These are phyloP conservation scores for Colletotrichum navitas DNA, from an alignment of 2,329 filamentous ascomycete genomes.

Conservation along the genomic window DNA sequence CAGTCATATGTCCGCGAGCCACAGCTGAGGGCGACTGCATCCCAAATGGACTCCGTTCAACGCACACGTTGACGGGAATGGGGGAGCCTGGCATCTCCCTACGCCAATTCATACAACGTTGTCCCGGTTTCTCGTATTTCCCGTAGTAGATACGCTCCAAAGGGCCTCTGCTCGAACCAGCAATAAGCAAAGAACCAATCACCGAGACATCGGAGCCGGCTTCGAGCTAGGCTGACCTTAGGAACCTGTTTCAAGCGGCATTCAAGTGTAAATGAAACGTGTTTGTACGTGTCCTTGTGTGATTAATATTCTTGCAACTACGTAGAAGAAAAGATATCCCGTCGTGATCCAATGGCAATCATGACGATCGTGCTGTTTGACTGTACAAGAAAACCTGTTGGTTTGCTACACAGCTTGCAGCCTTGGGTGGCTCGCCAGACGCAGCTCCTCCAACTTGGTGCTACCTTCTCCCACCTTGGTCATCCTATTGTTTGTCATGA, in stretches of 20 bases:
- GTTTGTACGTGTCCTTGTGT: conserved; percentile 18
- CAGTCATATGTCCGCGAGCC: background rate
- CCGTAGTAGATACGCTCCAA: too few relatives aligned
- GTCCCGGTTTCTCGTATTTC: background rate
- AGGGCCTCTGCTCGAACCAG: conserved; percentile 6
- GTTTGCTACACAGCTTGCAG: conserved; percentile 15
- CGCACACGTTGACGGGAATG: too few relatives aligned
- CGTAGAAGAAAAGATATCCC: background rate
- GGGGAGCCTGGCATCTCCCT: too few relatives aligned
- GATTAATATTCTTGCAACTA: conserved; percentile 17
- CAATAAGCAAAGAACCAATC: background rate
- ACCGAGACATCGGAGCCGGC: background rate
- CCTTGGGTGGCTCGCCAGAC: background rate
- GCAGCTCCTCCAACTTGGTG: conserved; percentile 25
- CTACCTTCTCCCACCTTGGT: background rate
- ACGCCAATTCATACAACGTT: background rate
- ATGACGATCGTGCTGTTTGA: background rate
- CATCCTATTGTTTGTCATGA: conserved; percentile 11
- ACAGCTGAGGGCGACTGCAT: background rate
- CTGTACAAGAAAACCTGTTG: conserved; percentile 9
- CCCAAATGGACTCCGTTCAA: background rate
- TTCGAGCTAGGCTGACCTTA: background rate
- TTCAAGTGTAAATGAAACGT: conserved; percentile 7
- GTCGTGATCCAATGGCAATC: background rate
- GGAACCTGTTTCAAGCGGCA: background rate